Evolutionary conservation across 139 green algal genomes (phyloP).

Genomic region (Auxenochlorella protothecoides): DNA sequence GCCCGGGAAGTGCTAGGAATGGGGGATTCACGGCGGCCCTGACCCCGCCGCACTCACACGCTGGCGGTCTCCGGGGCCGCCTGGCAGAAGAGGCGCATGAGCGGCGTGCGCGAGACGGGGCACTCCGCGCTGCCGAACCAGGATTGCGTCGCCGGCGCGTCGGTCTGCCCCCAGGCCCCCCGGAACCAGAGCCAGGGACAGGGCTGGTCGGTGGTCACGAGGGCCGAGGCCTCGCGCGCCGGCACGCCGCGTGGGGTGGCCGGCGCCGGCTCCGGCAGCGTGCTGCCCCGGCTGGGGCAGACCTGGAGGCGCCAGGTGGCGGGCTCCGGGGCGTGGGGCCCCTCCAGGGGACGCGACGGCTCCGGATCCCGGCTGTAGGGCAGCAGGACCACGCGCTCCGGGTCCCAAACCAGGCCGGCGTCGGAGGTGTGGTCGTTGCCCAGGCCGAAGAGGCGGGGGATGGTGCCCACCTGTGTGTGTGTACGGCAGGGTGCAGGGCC

Average conservation of each 20-base stretch:
- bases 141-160: conserved; percentile 2
- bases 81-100: conserved; percentile 15
- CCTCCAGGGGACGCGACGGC: neutral
- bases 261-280: neutral
- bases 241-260: too few relatives aligned
- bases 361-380: neutral
- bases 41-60: too few relatives aligned
- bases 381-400: conserved; percentile 12
- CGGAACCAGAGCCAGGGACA: conserved; percentile 18
- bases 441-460: conserved; percentile 19
- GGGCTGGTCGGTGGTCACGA: conserved; percentile 1
- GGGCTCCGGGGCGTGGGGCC: neutral
- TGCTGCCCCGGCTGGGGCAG: neutral
- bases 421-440: conserved; percentile 6
- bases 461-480: neutral
- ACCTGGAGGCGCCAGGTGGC: neutral
- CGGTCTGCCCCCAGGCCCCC: conserved; percentile 8
- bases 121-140: conserved; percentile 14
- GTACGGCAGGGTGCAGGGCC: too few relatives aligned
- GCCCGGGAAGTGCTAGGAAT: too few relatives aligned
- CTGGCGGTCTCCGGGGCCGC: too few relatives aligned
- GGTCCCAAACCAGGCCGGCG: conserved; percentile 4
- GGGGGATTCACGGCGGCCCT: too few relatives aligned
- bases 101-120: conserved; percentile 5
- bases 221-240: too few relatives aligned